A percentile compares a stretch with the other conserved stretches of the same genome.
These are phyloP conservation scores for Chenopodium album DNA, from an alignment of 148 eudicot genomes.

Conservation along the genomic window DNA sequence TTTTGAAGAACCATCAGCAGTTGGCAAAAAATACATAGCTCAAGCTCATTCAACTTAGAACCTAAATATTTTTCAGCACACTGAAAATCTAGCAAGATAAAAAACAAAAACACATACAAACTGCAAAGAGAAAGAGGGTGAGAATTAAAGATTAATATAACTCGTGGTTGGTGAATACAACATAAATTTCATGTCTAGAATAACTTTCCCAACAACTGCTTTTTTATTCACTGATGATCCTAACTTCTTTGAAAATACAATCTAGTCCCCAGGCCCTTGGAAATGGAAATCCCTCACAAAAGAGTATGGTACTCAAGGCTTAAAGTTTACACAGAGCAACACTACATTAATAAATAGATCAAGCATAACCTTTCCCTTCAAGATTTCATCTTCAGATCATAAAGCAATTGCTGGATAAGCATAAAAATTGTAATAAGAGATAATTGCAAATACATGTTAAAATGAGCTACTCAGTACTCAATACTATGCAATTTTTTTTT, in stretches of 20 bases:
- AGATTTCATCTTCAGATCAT: background rate
- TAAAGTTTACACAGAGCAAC: background rate
- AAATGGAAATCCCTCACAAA: background rate
- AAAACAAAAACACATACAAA: background rate
- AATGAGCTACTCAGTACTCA: background rate
- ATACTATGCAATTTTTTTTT: too few relatives aligned
- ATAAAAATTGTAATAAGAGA: background rate
- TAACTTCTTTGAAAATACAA: background rate
- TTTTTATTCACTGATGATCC: background rate
- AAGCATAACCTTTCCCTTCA: background rate
- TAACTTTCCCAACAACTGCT: background rate
- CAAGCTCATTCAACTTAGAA: background rate
- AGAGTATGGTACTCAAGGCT: background rate
- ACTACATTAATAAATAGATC: background rate
- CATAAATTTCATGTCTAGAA: background rate
- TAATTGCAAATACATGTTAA: background rate
- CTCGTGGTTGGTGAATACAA: background rate
- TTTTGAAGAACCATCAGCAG: background rate
- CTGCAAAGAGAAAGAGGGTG: too few relatives aligned
- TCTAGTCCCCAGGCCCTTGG: background rate
- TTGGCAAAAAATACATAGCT: background rate
- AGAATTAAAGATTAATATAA: too few relatives aligned
- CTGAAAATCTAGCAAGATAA: background rate
- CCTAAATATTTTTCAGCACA: background rate
- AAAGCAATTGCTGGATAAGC: background rate